Base-by-base conservation (phyloP, 345 rosid genomes). In the Eucalyptus tenuipes region DNA sequence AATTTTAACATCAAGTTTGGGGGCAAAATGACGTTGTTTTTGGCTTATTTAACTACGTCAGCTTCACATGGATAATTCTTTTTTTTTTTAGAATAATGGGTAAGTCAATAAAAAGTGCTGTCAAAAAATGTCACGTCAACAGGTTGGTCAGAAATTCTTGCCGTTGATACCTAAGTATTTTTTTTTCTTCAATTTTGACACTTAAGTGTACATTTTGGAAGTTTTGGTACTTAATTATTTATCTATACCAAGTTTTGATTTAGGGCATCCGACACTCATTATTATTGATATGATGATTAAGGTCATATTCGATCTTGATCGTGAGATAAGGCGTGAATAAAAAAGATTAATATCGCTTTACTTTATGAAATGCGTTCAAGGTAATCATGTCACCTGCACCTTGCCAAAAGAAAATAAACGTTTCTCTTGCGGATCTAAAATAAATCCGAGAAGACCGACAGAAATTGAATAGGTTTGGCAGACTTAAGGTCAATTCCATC, bases 171-270 rank as follows among this genome's bases (percentile, higher is more conserved):
- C 2, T 49, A 16, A 49, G 53, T 49, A 49, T 49, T 49, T 6
- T 49, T 49, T 49, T 49, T 49, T 16, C 1, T 49, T 3, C 7
- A 49, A 49, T 49, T 15, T 49, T 49, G 7, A 0, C 0, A 15
- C 20, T 49, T 49, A 49, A 49, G 20, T 49, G 1, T 16, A 49
- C 20, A 0, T 49, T 49, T 49, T 49, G 53, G 7, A 49, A 49
- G 2, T 16, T 49, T 49, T 49, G 53, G 0, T 7, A 49, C 20
- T 15, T 49, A 15, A 0, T 1, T 49, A 16, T 49, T 7, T 49
- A 49, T 7, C 0, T 49, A 49, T 49, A 49, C 20, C 20, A 3
- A 49, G 53, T 49, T 49, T 49, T 49, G 53, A 7, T 49, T 49
- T 49, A 49, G 7, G 20, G 53, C 16, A 49, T 49, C 52, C 53